Percentiles rank a stretch among this genome's conserved stretches.
phyloP scores from a whole-genome alignment of 2,329 filamentous ascomycete species.

The Colletotrichum sidae region DNA sequence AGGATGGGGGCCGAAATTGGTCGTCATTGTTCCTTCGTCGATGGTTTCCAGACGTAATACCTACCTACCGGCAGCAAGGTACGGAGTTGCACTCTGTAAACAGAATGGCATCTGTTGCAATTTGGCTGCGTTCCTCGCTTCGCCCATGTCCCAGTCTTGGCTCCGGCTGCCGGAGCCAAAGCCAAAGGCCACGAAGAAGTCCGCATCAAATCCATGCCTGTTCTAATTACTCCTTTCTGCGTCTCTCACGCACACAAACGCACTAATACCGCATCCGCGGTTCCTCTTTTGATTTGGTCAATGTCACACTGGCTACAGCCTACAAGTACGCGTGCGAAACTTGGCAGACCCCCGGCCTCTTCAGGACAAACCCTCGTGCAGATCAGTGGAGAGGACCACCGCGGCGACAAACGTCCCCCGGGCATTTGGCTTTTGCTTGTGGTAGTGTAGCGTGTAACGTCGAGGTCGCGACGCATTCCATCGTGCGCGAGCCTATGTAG shows the following conservation, averaged over 20 bases:
- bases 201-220: conserved; percentile 15
- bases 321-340: conserved; percentile 23
- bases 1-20: not conserved
- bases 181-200: not conserved
- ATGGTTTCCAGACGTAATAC: too few relatives aligned
- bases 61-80: too few relatives aligned
- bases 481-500: not conserved
- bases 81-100: not conserved
- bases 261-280: conserved; percentile 20
- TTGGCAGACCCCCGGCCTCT: conserved; percentile 32
- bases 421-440: not conserved
- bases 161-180: conserved; percentile 15
- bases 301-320: conserved; percentile 22
- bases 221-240: not conserved
- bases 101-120: conserved; percentile 1
- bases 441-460: conserved; percentile 2
- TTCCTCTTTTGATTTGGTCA: conserved; percentile 20
- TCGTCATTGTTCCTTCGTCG: conserved; percentile 4
- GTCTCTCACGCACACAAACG: too few relatives aligned
- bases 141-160: conserved; percentile 16
- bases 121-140: conserved; percentile 20
- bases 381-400: conserved; percentile 31
- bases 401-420: conserved; percentile 23
- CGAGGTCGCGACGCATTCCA: conserved; percentile 20
- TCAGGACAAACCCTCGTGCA: conserved; percentile 23